Conservation (phyloP, 331 rosid species). For the Spiraea crenata region DNA sequence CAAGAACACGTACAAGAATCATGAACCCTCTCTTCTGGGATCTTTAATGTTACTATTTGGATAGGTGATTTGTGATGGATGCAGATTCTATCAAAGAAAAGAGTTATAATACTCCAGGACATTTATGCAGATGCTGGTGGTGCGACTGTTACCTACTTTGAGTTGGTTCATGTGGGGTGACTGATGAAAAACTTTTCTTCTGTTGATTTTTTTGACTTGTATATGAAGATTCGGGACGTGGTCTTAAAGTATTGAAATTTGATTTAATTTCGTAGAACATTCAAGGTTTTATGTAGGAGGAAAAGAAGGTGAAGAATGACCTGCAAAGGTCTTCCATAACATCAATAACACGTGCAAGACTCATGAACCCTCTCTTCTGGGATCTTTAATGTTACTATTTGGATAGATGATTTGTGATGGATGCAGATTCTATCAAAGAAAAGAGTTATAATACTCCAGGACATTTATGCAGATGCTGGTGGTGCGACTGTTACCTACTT, state of each 20-base stretch:
- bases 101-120: slow-evolving; percentile 71
- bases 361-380: slow-evolving; percentile 12
- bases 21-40: background rate
- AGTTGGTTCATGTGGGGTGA: slow-evolving; percentile 86
- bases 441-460: slow-evolving; percentile 73
- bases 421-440: slow-evolving; percentile 75
- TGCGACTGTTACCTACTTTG: slow-evolving; percentile 86
- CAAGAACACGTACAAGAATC: slow-evolving; percentile 74
- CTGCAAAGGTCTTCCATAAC: slow-evolving; percentile 60
- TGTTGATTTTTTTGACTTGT: background rate
- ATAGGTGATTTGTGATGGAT: slow-evolving; percentile 14
- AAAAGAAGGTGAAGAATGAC: slow-evolving; percentile 73
- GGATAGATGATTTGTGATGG: slow-evolving; percentile 11
- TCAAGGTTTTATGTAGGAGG: slow-evolving; percentile 96
- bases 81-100: slow-evolving; percentile 81
- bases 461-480: slow-evolving; percentile 80
- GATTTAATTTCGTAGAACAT: slow-evolving; percentile 52
- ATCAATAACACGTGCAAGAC: slow-evolving; percentile 80
- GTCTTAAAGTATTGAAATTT: background rate
- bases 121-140: slow-evolving; percentile 87
- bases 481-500: slow-evolving; percentile 92
- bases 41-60: background rate
- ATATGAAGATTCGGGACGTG: background rate
- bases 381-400: background rate
- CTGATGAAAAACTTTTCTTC: background rate